These are phyloP conservation scores for Boletus rubescentipes DNA, from an alignment of 768 basidiomycete species.

Conservation along the genomic window DNA sequence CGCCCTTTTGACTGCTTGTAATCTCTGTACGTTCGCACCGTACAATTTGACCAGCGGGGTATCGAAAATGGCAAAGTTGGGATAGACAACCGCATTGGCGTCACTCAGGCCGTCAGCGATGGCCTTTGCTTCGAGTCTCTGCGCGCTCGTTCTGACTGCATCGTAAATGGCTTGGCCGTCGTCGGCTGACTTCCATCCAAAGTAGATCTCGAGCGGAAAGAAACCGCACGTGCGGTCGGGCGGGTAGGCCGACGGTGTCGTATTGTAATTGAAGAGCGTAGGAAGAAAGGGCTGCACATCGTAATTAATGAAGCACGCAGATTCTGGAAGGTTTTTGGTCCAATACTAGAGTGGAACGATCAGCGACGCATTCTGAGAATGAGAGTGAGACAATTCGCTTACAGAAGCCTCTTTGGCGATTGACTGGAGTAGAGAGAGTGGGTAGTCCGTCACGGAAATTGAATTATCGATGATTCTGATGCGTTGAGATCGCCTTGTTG, in stretches of 20 bases:
- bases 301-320: slow-evolving; percentile 9
- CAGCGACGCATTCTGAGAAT: background rate
- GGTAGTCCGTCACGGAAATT: slow-evolving; percentile 5
- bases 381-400: background rate
- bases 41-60: slow-evolving; percentile 50
- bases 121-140: slow-evolving; percentile 33
- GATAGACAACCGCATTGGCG: slow-evolving; percentile 42
- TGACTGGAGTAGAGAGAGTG: slow-evolving; percentile 14
- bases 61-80: slow-evolving; percentile 56
- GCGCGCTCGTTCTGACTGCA: slow-evolving; percentile 38
- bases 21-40: slow-evolving; percentile 38
- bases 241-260: slow-evolving; percentile 45
- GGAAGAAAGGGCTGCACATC: slow-evolving; percentile 53
- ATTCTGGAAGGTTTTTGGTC: background rate
- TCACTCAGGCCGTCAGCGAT: too few relatives aligned
- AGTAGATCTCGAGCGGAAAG: slow-evolving; percentile 49
- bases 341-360: slow-evolving; percentile 17
- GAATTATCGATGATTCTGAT: slow-evolving; percentile 1
- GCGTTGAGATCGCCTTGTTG: background rate
- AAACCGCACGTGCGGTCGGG: slow-evolving; percentile 36
- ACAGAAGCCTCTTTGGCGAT: slow-evolving; percentile 17
- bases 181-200: background rate
- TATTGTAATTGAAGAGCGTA: slow-evolving; percentile 36
- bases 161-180: slow-evolving; percentile 26
- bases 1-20: slow-evolving; percentile 40